Evolutionary conservation across 495 filamentous ascomycete species (phyloP).

Genomic region (Podospora pseudocomata): DNA sequence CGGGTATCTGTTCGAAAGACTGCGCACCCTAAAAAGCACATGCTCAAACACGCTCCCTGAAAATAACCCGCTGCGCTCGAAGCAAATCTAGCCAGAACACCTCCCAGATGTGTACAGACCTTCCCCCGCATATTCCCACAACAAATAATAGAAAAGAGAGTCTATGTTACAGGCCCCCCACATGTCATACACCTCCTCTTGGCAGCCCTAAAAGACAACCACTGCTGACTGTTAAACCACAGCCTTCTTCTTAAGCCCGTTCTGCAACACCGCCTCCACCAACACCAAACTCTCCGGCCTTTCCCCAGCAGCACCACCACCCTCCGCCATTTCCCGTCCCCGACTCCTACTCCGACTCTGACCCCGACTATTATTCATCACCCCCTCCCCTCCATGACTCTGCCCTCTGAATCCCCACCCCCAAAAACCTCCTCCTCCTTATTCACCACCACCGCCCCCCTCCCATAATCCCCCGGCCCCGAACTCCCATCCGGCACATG

Average conservation of each 20-base stretch:
- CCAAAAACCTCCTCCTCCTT: slow-evolving; percentile 1
- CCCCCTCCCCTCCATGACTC: too few species aligned
- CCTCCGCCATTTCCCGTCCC: neutral
- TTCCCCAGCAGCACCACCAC: neutral
- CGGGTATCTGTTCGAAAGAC: neutral
- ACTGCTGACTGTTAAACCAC: neutral
- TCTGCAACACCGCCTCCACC: neutral
- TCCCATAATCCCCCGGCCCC: slow-evolving; percentile 38
- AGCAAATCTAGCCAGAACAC: neutral
- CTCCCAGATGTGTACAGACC: neutral
- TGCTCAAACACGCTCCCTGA: neutral
- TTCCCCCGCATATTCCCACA: neutral
- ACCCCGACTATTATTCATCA: too few species aligned
- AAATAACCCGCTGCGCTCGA: neutral
- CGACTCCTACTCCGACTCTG: neutral
- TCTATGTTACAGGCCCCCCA: neutral
- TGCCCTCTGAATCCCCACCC: neutral
- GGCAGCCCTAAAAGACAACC: neutral
- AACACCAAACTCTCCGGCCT: neutral
- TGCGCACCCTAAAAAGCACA: neutral
- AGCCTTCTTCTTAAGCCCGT: neutral
- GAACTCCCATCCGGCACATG: slow-evolving; percentile 56
- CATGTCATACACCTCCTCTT: neutral
- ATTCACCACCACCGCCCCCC: neutral
- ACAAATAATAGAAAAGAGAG: neutral